phyloP scores from a whole-genome alignment of 2,329 filamentous ascomycete genomes.

The Anisogramma anomala region DNA sequence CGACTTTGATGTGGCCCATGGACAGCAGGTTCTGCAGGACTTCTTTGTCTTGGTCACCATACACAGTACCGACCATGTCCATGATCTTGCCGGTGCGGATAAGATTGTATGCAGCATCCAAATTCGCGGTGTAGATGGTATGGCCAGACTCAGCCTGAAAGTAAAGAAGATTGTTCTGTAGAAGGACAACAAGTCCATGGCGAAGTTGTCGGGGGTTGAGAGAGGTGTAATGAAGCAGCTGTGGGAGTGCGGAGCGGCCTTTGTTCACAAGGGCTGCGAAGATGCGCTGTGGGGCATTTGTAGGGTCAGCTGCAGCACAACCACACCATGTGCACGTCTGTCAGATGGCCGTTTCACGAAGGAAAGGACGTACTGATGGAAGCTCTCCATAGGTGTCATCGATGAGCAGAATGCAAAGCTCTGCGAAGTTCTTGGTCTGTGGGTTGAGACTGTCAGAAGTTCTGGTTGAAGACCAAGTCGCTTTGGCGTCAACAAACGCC shows the following conservation, averaged over 20 bases:
- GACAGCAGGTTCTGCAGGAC: slow-evolving; percentile 65
- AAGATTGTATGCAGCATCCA: slow-evolving; percentile 68
- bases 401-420: slow-evolving; percentile 84
- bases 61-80: slow-evolving; percentile 59
- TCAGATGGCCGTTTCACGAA: slow-evolving; percentile 13
- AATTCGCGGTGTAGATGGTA: slow-evolving; percentile 76
- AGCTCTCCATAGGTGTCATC: slow-evolving; percentile 86
- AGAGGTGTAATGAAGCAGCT: slow-evolving; percentile 60
- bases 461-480: no score
- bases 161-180: slow-evolving; percentile 79
- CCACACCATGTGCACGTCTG: slow-evolving; percentile 3
- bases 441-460: not conserved
- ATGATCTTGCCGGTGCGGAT: slow-evolving; percentile 73
- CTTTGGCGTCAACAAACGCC: no score
- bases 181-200: slow-evolving; percentile 69
- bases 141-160: slow-evolving; percentile 54
- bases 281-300: slow-evolving; percentile 52
- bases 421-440: slow-evolving; percentile 61
- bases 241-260: slow-evolving; percentile 62
- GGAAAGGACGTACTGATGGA: slow-evolving; percentile 58
- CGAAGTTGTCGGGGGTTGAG: slow-evolving; percentile 65
- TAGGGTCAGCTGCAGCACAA: slow-evolving; percentile 12
- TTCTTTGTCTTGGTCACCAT: slow-evolving; percentile 62
- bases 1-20: slow-evolving; percentile 64
- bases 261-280: slow-evolving; percentile 66